These are phyloP conservation scores for Phytopythium delawarense DNA, from an alignment of 352 stramenopile genomes.

Conservation along the genomic window DNA sequence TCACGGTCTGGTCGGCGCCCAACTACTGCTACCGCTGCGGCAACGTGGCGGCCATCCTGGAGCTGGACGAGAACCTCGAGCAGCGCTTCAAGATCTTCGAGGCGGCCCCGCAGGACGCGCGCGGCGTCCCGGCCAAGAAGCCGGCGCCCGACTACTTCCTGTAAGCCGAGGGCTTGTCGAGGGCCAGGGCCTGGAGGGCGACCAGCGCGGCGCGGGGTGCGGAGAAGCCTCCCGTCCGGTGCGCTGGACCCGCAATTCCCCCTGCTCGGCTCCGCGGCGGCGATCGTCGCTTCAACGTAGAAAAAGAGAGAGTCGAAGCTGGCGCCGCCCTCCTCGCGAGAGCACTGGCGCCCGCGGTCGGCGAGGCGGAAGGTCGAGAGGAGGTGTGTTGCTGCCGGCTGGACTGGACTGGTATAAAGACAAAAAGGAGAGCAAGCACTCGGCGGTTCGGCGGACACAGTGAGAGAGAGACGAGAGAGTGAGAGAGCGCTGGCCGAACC, in stretches of 20 bases:
- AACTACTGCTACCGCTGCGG: constrained; percentile 99
- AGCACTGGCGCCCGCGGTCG: neutral
- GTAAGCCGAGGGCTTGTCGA: constrained; percentile 52
- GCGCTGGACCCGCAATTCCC: neutral
- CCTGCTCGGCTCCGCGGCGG: neutral
- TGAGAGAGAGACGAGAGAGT: neutral
- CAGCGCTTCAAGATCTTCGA: constrained; percentile 96
- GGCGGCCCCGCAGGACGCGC: constrained; percentile 94
- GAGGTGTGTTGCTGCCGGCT: neutral
- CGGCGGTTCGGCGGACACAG: neutral
- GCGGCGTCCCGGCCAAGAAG: constrained; percentile 97
- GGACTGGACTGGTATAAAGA: constrained; percentile 1
- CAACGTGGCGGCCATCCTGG: constrained; percentile 98
- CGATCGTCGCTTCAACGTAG: neutral
- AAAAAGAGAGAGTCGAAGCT: neutral
- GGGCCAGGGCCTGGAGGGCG: neutral
- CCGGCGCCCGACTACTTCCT: constrained; percentile 99
- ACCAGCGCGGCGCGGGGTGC: neutral
- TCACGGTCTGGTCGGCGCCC: constrained; percentile 98
- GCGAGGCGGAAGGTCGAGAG: neutral
- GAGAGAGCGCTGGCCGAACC: neutral
- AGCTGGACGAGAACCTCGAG: constrained; percentile 97
- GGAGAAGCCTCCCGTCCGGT: neutral
- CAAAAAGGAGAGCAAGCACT: constrained; percentile 1
- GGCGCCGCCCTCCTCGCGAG: neutral